Conservation (phyloP, 208 protist species). For the Crithidia bombi region DNA sequence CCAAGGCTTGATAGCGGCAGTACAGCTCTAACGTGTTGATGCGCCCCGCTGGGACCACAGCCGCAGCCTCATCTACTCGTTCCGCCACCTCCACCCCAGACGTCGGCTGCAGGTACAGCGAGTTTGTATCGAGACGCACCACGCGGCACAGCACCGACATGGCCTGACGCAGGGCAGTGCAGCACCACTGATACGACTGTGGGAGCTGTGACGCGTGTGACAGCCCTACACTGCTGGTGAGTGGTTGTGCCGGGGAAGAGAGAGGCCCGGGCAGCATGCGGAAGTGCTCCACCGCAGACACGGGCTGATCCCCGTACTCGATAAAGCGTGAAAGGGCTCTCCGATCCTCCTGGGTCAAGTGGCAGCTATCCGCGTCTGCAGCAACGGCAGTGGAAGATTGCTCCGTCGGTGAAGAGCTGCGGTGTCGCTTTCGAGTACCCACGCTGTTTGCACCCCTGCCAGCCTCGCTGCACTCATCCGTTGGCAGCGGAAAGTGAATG, state of each 20-base stretch:
- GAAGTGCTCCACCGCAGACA: constrained; percentile 2
- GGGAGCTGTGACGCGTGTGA: neutral
- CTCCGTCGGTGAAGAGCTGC: neutral
- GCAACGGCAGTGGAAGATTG: neutral
- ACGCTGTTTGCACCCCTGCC: neutral
- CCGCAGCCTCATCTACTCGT: neutral
- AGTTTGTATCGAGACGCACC: constrained; percentile 42
- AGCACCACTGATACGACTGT: constrained; percentile 24
- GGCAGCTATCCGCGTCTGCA: no score
- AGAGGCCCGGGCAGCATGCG: neutral
- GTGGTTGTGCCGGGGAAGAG: constrained; percentile 3
- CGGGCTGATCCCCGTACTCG: constrained; percentile 27
- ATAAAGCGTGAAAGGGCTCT: constrained; percentile 23
- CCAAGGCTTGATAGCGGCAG: constrained; percentile 39
- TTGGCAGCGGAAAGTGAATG: constrained; percentile 23
- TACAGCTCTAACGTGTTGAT: constrained; percentile 43
- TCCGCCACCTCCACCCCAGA: neutral
- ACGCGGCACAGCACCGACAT: constrained; percentile 64
- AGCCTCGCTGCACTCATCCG: neutral
- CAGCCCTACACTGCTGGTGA: neutral
- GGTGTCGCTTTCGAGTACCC: constrained; percentile 10
- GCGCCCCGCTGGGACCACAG: neutral
- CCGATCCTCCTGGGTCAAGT: constrained; percentile 16
- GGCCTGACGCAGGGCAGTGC: constrained; percentile 38
- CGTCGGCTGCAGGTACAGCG: constrained; percentile 29